These are phyloP conservation scores for Polytrichum formosum DNA, from an alignment of 225 moss, liverwort and hornwort species.

Conservation along the genomic window DNA sequence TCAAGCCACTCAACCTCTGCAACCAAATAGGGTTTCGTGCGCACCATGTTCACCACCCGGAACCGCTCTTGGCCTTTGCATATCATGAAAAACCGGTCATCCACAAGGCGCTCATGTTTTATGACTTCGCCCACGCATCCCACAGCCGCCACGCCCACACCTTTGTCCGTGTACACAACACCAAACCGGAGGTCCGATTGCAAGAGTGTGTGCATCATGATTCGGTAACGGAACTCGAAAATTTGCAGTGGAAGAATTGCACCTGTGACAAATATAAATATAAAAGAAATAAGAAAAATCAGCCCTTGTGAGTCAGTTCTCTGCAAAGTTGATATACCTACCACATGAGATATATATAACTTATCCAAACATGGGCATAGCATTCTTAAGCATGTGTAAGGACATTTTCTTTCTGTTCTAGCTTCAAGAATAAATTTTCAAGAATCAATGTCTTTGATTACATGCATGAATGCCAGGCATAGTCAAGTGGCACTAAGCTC, in stretches of 20 bases:
- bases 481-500: no score
- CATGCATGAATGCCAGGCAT: no score
- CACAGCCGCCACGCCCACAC: slow-evolving; percentile 74
- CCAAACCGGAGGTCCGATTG: slow-evolving; percentile 96
- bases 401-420: no score
- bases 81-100: slow-evolving; percentile 99
- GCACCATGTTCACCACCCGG: slow-evolving; percentile 80
- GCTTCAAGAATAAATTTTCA: no score
- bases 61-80: slow-evolving; percentile 99
- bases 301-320: no score
- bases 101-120: slow-evolving; percentile 91
- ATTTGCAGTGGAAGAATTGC: slow-evolving; percentile 95
- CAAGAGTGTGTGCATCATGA: slow-evolving; percentile 99
- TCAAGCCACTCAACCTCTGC: slow-evolving; percentile 95
- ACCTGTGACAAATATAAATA: slow-evolving; percentile 28
- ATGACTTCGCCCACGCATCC: slow-evolving; percentile 98
- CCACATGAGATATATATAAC: no score
- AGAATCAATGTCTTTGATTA: no score
- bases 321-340: no score
- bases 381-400: no score
- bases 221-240: slow-evolving; percentile 97
- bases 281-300: no score
- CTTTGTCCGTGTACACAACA: slow-evolving; percentile 83
- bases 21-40: slow-evolving; percentile 93
- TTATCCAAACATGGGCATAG: no score